Evolutionary conservation across 2,329 filamentous ascomycete species (phyloP), one percentile per base, ranked within the genome.

Genomic region (Neocucurbitaria cava): DNA sequence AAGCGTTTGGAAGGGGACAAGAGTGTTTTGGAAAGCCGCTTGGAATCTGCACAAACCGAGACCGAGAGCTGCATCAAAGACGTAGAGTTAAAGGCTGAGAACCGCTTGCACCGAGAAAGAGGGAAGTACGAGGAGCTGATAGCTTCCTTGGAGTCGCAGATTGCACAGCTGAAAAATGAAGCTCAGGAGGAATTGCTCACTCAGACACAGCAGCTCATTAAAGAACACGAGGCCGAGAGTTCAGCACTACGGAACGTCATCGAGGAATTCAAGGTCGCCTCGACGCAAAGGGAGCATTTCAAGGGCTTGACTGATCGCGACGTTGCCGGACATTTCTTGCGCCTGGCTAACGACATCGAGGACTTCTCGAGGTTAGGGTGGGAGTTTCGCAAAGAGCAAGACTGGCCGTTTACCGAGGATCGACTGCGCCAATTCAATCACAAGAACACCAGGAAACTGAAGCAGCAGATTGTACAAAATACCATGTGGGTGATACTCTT

Each of bases 271-370:
- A 63, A 52, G n/a, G 17, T 35, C 17, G 49, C 33, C 13, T 46
- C 54, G n/a, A 49, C 50, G 15, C 38, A 24, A 6, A 42, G 61
- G 17, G 56, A 62, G 17, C 61, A 64, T 26, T 55, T 60, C 40
- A 59, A 64, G 42, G 54, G 61, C 17, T 30, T 64, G 13, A 49
- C 52, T 18, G 61, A 64, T 47, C 47, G 46, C 18, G 51, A 58
- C 20, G 33, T 58, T 3, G 26, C 41, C 15, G 41, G 13, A 1
- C 45, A 49, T 4, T 64, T 62, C 20, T 11, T 38, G 17, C 40
- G 35, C 13, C 31, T 64, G 5, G 49, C 48, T 20, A 49, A 21
- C 23, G 36, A 47, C 17, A 31, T 64, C 8, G 52, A 59, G 5
- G 49, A 56, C 15, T 31, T 64, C 6, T 59, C 61, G 1, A 49